Evolutionary conservation across 2,329 filamentous ascomycete genomes (phyloP), one percentile per base, ranked within the genome.

Genomic region (Claviceps africana): DNA sequence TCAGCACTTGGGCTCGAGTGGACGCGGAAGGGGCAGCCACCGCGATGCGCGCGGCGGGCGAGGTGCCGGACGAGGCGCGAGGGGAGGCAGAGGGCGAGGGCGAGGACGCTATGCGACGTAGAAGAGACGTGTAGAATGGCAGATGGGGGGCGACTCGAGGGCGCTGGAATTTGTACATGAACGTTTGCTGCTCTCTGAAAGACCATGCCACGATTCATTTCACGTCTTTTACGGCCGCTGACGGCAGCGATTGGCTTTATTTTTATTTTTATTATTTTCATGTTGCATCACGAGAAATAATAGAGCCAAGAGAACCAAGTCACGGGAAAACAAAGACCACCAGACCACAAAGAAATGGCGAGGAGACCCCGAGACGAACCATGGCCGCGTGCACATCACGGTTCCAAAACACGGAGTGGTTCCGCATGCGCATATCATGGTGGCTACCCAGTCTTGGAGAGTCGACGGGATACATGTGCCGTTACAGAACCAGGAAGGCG

Each of bases 1-100:
- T 13, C 46, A 47, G 35, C 49, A 52, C 47, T 54, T 50, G 47
- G 33, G 19, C 30, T 53, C 61, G 25, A 57, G 60, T 21, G 56
- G 57, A 10, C 44, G 48, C 15, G 57, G 55, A 39, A 47, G 62
- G 43, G 61, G 59, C 42, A 59, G 57, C 2, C 58, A 58, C 4
- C 56, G 54, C 39, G 53, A 52, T 15, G 47, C 57, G 15, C 56
- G 60, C 7, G 57, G 63, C 35, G 35, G 35, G 17, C 59, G 63
- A 30, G 56, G 62, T 33, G 60, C 61, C 44, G 59, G 63, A 42
- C 57, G 62, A 31, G 61, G 62, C 30, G 55, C 62, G 21, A 51
- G 57, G 28, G 54, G 56, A 1, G 51, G 57, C 1, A 45, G 53
- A 28, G 53, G 40, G 13, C 28, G 52, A 37, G 53, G 58, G 42